A percentile compares a stretch with the other conserved stretches of the same genome.
Conservation (phyloP, 2,329 filamentous ascomycete genomes). For the Fusarium albosuccineum region DNA sequence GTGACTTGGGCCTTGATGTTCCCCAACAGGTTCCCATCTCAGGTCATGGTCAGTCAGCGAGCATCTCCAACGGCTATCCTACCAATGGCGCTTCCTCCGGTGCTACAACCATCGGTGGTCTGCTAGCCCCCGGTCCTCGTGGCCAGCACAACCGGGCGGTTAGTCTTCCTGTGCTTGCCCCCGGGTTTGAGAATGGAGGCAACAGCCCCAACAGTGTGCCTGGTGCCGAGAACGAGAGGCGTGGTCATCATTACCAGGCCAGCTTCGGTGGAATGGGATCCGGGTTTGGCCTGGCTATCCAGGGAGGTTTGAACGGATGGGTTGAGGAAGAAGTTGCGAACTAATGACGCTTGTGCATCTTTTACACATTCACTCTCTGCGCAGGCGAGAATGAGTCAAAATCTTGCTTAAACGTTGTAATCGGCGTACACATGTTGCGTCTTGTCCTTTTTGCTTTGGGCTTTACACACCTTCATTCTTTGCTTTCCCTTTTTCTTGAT, state of each 20-base stretch:
- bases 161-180: constrained; percentile 81
- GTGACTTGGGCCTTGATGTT: constrained; percentile 69
- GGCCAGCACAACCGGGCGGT: constrained; percentile 83
- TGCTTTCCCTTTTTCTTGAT: constrained; percentile 49
- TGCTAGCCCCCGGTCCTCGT: constrained; percentile 77
- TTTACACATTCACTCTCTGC: constrained; percentile 41
- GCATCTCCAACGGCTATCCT: constrained; percentile 74
- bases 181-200: constrained; percentile 72
- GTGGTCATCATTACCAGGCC: constrained; percentile 75
- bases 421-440: constrained; percentile 49
- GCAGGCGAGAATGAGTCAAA: constrained; percentile 45
- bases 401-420: constrained; percentile 60
- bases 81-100: constrained; percentile 65
- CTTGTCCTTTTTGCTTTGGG: constrained; percentile 43
- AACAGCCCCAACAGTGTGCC: constrained; percentile 64
- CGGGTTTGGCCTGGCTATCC: constrained; percentile 72
- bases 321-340: constrained; percentile 75
- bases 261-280: constrained; percentile 72
- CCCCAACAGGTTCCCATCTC: constrained; percentile 71
- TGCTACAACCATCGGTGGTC: constrained; percentile 79
- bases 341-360: constrained; percentile 53
- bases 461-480: constrained; percentile 46
- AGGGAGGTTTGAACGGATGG: constrained; percentile 75
- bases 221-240: constrained; percentile 65
- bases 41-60: constrained; percentile 75